phyloP scores from a whole-genome alignment of 805 yeast genomes.

The Spathaspora hagerdaliae region DNA sequence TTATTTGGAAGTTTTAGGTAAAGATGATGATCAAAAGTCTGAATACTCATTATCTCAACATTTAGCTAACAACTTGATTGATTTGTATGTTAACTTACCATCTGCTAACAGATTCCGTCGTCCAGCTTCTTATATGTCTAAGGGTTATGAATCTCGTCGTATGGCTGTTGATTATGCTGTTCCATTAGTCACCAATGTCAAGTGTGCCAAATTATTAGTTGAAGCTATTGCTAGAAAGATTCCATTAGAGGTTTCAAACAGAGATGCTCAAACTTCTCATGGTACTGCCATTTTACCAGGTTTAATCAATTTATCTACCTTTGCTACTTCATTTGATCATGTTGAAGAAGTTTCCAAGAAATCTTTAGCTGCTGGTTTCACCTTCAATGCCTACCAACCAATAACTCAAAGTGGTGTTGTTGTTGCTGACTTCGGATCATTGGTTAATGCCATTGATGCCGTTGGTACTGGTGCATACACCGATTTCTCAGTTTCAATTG shows the following conservation, averaged over 20 bases:
- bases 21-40: conserved; percentile 74
- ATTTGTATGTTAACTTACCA: conserved; percentile 93
- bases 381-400: conserved; percentile 79
- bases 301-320: conserved; percentile 74
- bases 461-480: conserved; percentile 64
- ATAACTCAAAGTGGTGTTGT: conserved; percentile 58
- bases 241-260: conserved; percentile 62
- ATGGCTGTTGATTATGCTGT: conserved; percentile 99
- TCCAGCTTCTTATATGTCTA: conserved; percentile 96
- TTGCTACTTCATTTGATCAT: conserved; percentile 68
- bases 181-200: conserved; percentile 96
- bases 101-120: conserved; percentile 96
- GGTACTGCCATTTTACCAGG: conserved; percentile 82
- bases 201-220: conserved; percentile 90
- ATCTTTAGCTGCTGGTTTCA: conserved; percentile 82
- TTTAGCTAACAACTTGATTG: conserved; percentile 94
- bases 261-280: conserved; percentile 90
- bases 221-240: conserved; percentile 84
- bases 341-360: conserved; percentile 66
- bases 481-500: conserved; percentile 78
- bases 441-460: conserved; percentile 58
- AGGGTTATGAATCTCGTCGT: conserved; percentile 97
- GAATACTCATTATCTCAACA: conserved; percentile 96
- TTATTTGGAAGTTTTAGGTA: conserved; percentile 82
- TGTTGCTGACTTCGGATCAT: conserved; percentile 60